Base-by-base conservation (phyloP, 768 basidiomycete genomes). In the Hortiboletus flavorubellus region DNA sequence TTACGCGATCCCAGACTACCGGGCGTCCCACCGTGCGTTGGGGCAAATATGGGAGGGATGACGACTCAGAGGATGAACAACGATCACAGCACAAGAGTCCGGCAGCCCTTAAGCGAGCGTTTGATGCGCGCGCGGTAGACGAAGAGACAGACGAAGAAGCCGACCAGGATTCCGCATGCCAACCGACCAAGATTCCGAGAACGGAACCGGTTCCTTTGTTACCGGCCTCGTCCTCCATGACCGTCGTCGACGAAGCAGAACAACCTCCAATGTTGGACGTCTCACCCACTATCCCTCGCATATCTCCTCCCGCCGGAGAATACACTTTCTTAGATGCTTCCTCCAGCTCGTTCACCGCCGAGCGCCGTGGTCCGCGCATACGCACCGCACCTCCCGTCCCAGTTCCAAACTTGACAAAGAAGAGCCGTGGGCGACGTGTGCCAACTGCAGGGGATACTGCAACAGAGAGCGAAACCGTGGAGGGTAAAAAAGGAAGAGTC, bases 401-500 rank as follows among this genome's bases (percentile, higher is more conserved):
- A 12, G 86, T 89, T 40, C 87, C 88, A 35, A 86, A 88, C 69
- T 66, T 91, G 57, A 90, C 85, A 43, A 91, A 90, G 76, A 89
- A 87, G 74, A 87, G 85, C 62, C 82, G 89, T 49, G 89, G 89
- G 12, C 81, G 89, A 37, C 80, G 86, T 55, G 89, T 91, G 21
- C 89, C 88, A 5, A 89, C 85, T 1, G 68, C 71, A 42, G 69
- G 38, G 0, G 71, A 72, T 39, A 15, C 61, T 7, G 16, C 52
- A 11, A 2, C 46, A 16, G 71, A 73, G 49, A 45, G 55, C 35
- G 71, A 73, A 38, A 55, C 1, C 29, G 34, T 53, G 11, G 70
- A 72, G 23, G 67, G 70, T 1, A 70, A 70, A 64, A 72, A 71
- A 23, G 64, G 68, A 18, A 62, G 70, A 50, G 70, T 73, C 44